Percentiles rank a stretch among this genome's conserved stretches.
Conservation (phyloP, 2,329 filamentous ascomycete genomes). For the Verticillium albo-atrum region DNA sequence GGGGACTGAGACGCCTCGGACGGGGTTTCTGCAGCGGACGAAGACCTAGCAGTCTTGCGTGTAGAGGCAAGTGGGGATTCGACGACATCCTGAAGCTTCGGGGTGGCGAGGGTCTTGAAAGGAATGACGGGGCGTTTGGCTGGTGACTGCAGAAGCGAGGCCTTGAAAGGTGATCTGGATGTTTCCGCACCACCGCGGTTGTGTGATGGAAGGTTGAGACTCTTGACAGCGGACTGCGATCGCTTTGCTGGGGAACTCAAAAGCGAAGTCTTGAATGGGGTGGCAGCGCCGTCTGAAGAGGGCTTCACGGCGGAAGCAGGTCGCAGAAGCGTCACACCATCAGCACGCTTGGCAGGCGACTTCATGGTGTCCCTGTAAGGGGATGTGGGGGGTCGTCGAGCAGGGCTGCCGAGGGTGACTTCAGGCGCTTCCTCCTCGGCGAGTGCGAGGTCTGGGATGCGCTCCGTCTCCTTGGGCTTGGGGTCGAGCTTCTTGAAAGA, state of each 20-base stretch:
- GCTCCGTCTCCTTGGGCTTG: constrained; percentile 15
- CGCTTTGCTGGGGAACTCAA: constrained; percentile 49
- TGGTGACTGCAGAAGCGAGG: constrained; percentile 46
- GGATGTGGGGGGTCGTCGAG: constrained; percentile 47
- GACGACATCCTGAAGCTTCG: not conserved
- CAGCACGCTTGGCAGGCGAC: constrained; percentile 52
- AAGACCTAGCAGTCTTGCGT: not conserved
- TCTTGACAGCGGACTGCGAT: constrained; percentile 39
- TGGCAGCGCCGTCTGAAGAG: constrained; percentile 1
- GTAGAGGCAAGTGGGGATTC: not conserved
- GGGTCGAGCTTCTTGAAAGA: constrained; percentile 29
- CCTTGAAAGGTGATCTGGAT: constrained; percentile 37
- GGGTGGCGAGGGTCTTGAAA: constrained; percentile 15
- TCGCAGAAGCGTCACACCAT: constrained; percentile 26
- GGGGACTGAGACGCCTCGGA: constrained; percentile 20
- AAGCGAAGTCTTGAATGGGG: constrained; percentile 32
- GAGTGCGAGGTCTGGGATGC: constrained; percentile 2
- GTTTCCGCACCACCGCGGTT: constrained; percentile 18
- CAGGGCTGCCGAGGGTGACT: constrained; percentile 45
- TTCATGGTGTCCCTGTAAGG: constrained; percentile 52
- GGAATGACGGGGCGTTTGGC: constrained; percentile 42
- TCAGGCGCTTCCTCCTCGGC: constrained; percentile 3
- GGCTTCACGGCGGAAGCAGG: constrained; percentile 28
- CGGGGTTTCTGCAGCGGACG: not conserved
- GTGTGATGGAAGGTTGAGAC: constrained; percentile 21